Evolutionary conservation across 176 grass and related monocot species (phyloP).

Genomic region (Aegilops umbellulata): DNA sequence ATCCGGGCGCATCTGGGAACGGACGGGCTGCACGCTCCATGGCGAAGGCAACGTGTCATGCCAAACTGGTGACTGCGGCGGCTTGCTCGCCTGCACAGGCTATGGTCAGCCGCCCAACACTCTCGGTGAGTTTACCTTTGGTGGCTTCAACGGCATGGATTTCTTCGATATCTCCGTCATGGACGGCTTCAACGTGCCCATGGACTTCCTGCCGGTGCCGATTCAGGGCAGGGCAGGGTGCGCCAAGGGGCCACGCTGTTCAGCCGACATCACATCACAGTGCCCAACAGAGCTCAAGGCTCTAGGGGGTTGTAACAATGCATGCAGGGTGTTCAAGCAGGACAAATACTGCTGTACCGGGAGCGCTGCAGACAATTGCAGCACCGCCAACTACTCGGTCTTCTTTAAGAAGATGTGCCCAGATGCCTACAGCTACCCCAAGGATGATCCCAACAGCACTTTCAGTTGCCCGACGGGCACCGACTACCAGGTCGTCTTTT

Average conservation of each 20-base stretch:
- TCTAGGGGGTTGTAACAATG: constrained; percentile 22
- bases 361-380: neutral
- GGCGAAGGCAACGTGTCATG: neutral
- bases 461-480: constrained; percentile 33
- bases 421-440: constrained; percentile 21
- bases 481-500: constrained; percentile 44
- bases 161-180: constrained; percentile 40
- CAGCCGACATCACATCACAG: constrained; percentile 4
- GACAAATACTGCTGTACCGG: constrained; percentile 11
- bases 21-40: neutral
- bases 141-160: neutral
- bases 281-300: constrained; percentile 31
- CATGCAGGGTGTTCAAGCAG: constrained; percentile 26
- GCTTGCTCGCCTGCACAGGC: neutral
- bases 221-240: neutral
- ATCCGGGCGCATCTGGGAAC: constrained; percentile 22
- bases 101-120: neutral
- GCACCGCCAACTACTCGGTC: neutral
- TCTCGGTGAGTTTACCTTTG: constrained; percentile 2
- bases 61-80: constrained; percentile 12
- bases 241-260: neutral
- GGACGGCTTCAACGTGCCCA: constrained; percentile 51
- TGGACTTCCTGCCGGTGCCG: constrained; percentile 30
- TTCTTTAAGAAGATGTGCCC: constrained; percentile 34
- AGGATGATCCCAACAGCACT: neutral